Conservation (phyloP, 352 stramenopile genomes). For the Thraustochytrium striatum region DNA sequence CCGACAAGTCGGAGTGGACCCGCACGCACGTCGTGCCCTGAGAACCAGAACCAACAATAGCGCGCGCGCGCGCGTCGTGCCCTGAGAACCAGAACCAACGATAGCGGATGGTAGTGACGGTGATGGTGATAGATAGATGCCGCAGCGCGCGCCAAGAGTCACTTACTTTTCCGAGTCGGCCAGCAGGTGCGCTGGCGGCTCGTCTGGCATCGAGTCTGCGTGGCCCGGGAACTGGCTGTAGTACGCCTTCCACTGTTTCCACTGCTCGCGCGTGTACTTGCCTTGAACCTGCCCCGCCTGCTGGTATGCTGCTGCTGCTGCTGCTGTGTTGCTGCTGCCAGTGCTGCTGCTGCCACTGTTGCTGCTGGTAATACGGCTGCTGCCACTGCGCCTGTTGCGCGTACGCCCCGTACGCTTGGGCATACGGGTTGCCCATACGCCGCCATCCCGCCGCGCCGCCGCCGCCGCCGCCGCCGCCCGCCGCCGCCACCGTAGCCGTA, state of each 20-base stretch:
- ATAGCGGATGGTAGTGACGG: no score
- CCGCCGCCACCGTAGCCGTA: neutral
- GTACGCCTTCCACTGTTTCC: constrained; percentile 39
- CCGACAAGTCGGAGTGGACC: neutral
- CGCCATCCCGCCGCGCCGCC: neutral
- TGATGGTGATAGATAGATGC: no score
- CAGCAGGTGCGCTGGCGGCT: constrained; percentile 8
- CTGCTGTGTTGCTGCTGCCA: neutral
- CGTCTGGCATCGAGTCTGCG: neutral
- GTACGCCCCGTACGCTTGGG: neutral
- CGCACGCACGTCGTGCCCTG: neutral
- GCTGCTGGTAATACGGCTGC: neutral
- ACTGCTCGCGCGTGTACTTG: constrained; percentile 43
- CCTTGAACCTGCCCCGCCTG: constrained; percentile 8
- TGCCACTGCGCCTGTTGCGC: neutral
- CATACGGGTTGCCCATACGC: neutral
- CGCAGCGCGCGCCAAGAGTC: no score
- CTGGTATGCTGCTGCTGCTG: neutral
- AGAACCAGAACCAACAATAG: neutral
- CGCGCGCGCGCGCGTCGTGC: neutral
- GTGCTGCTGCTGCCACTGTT: neutral
- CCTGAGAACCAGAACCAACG: neutral
- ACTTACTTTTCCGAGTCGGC: neutral
- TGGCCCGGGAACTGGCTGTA: constrained; percentile 5
- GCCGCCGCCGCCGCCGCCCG: neutral